Percentiles rank a stretch among this genome's conserved stretches.
These are phyloP conservation scores for Polytrichum commune DNA, from an alignment of 225 moss, liverwort and hornwort species.

Conservation along the genomic window DNA sequence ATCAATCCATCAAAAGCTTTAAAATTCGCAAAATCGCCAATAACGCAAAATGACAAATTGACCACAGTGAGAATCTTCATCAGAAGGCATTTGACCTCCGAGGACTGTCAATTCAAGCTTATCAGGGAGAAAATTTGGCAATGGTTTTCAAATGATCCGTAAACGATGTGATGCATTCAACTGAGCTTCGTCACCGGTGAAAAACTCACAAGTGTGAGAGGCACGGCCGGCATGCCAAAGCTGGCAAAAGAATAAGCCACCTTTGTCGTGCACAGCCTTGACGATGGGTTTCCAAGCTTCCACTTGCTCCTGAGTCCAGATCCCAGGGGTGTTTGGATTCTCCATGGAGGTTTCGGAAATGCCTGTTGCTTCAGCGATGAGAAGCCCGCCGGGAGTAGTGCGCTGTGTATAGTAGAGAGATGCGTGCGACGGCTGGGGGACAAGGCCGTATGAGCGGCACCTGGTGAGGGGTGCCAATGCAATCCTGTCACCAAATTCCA, in stretches of 20 bases:
- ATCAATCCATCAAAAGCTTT: no score
- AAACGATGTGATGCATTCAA: no score
- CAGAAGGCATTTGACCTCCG: no score
- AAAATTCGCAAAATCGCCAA: no score
- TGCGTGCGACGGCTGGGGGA: constrained; percentile 24
- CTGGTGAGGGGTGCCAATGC: constrained; percentile 49
- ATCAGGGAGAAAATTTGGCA: no score
- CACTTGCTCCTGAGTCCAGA: constrained; percentile 29
- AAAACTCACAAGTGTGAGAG: constrained; percentile 19
- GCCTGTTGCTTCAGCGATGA: constrained; percentile 37
- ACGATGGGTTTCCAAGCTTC: constrained; percentile 31
- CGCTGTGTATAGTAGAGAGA: constrained; percentile 47
- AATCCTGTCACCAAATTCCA: constrained; percentile 14
- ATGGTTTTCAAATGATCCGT: no score
- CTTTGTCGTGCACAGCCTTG: constrained; percentile 30
- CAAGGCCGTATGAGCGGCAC: constrained; percentile 21
- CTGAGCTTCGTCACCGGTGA: no score
- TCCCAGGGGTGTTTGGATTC: constrained; percentile 14
- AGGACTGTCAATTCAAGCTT: no score
- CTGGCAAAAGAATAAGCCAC: constrained; percentile 23
- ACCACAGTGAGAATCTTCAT: no score
- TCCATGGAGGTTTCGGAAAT: constrained; percentile 23
- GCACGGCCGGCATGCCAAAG: constrained; percentile 20
- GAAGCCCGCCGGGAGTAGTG: constrained; percentile 39
- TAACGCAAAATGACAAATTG: no score